Conservation (phyloP, 352 stramenopile genomes). For the Globisporangium splendens region DNA sequence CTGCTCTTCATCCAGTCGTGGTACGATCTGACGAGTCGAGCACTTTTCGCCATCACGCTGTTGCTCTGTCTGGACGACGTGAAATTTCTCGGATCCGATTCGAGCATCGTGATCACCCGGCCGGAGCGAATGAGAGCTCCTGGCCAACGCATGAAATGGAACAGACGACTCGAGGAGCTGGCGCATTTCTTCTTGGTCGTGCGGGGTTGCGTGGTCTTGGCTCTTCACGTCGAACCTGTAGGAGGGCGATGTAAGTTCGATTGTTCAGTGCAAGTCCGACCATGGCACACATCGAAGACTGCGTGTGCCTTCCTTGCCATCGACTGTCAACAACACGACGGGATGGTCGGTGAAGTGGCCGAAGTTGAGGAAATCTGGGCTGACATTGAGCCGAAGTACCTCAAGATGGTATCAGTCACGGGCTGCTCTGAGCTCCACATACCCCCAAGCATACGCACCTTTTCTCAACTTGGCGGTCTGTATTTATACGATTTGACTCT, state of each 20-base stretch:
- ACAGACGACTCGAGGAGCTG: neutral
- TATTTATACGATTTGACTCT: conserved; percentile 43
- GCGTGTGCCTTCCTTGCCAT: conserved; percentile 40
- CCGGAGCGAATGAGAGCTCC: neutral
- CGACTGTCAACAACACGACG: conserved; percentile 14
- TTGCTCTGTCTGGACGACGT: conserved; percentile 17
- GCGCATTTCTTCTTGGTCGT: conserved; percentile 20
- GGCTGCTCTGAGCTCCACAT: conserved; percentile 30
- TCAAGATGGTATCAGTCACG: conserved; percentile 20
- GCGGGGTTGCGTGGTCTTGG: conserved; percentile 27
- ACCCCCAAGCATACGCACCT: conserved; percentile 14
- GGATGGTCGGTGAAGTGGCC: conserved; percentile 3
- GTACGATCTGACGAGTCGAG: conserved; percentile 19
- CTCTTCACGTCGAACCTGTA: conserved; percentile 22
- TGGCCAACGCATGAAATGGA: conserved; percentile 2
- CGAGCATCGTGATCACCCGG: conserved; percentile 3
- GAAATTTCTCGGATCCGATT: conserved; percentile 17
- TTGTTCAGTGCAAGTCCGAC: conserved; percentile 31
- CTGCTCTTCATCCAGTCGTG: conserved; percentile 24
- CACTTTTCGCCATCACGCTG: conserved; percentile 16
- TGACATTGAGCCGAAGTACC: conserved; percentile 11
- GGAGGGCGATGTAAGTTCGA: conserved; percentile 8
- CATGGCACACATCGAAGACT: conserved; percentile 27
- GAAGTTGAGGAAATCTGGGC: conserved; percentile 13
- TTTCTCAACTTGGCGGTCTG: conserved; percentile 28